These are phyloP conservation scores for Claviceps pazoutovae DNA, from an alignment of 2,329 filamentous ascomycete species.

Conservation along the genomic window DNA sequence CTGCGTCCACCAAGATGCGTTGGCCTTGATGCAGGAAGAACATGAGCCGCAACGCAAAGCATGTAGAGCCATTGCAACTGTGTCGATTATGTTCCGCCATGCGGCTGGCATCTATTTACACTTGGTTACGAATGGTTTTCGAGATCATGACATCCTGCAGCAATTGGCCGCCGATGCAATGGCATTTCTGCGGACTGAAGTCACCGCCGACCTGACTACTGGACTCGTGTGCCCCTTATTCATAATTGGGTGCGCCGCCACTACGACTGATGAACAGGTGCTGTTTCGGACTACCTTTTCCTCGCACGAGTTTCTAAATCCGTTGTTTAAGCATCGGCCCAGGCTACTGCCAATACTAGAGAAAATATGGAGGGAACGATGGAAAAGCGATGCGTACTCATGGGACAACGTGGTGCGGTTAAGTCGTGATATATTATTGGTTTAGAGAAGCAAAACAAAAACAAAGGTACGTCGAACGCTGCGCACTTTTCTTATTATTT, in stretches of 20 bases:
- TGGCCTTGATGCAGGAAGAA: not conserved
- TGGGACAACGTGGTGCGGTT: not conserved
- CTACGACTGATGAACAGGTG: not conserved
- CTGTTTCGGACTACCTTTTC: not conserved
- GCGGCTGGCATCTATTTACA: not conserved
- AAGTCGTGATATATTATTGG: not conserved
- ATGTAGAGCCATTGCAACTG: not conserved
- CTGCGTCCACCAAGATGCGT: not conserved
- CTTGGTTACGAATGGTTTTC: not conserved
- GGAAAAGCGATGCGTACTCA: not conserved
- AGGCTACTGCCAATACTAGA: not conserved
- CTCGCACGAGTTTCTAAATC: not conserved
- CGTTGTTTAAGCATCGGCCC: not conserved
- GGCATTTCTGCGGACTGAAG: not conserved
- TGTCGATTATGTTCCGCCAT: not conserved
- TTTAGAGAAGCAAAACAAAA: not conserved
- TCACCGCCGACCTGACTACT: not conserved
- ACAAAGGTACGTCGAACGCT: not conserved
- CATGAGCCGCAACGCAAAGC: not conserved
- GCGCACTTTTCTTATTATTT: not conserved
- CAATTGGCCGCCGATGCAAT: not conserved
- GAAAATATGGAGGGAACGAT: not conserved
- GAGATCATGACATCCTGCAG: not conserved
- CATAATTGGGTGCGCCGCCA: not conserved
- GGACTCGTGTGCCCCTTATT: not conserved